Conservation (phyloP, 495 filamentous ascomycete genomes). For the Hypoxylon intermedium region DNA sequence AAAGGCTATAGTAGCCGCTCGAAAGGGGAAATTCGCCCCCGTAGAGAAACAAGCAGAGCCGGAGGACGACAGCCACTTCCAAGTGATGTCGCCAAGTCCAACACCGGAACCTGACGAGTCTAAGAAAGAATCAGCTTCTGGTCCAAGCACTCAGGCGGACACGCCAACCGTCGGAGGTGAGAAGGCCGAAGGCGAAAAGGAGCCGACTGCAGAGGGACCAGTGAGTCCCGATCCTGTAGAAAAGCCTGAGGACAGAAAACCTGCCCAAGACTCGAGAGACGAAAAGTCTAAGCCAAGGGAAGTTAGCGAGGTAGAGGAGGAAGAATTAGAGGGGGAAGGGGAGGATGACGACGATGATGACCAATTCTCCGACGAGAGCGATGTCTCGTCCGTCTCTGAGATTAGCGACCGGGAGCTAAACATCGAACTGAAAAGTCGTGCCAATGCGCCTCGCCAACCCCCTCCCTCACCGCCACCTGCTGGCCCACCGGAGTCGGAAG, state of each 20-base stretch:
- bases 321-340: conserved; percentile 5
- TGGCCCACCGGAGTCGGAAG: conserved; percentile 21
- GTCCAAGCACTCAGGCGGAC: conserved; percentile 3
- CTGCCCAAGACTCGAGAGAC: conserved; percentile 14
- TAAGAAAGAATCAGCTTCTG: conserved; percentile 32
- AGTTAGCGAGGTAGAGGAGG: neutral
- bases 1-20: conserved; percentile 30
- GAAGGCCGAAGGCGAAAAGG: conserved; percentile 6
- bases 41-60: conserved; percentile 7
- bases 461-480: conserved; percentile 14
- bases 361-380: conserved; percentile 37
- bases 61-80: conserved; percentile 20
- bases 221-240: neutral
- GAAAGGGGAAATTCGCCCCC: conserved; percentile 20
- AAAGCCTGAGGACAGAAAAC: neutral
- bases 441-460: conserved; percentile 4
- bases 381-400: conserved; percentile 47
- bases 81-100: conserved; percentile 23
- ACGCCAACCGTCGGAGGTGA: no score
- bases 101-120: conserved; percentile 28
- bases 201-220: neutral
- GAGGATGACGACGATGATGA: conserved; percentile 40
- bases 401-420: conserved; percentile 48
- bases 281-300: conserved; percentile 22
- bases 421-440: conserved; percentile 28